Conservation (phyloP, 2,329 filamentous ascomycete genomes). For the Neoscytalidium dimidiatum region DNA sequence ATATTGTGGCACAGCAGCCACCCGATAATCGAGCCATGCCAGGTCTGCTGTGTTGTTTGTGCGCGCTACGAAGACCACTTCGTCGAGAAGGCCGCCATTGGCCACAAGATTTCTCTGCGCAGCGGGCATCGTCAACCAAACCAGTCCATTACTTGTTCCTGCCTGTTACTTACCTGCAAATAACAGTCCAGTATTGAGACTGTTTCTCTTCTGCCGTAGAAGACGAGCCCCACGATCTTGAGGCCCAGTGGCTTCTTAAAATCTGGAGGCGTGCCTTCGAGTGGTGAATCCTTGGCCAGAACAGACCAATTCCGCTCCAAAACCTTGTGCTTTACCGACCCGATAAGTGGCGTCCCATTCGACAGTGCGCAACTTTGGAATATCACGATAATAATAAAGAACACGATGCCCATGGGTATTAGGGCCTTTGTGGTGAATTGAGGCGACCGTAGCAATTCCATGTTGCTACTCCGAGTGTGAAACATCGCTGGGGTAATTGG, state of each 20-base stretch:
- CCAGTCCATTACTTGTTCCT: too few species aligned
- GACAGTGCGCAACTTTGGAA: not conserved
- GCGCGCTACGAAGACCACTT: slow-evolving; percentile 44
- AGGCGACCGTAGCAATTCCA: not conserved
- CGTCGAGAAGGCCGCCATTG: slow-evolving; percentile 44
- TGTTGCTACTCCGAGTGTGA: not conserved
- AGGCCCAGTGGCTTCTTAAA: slow-evolving; percentile 35
- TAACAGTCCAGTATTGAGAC: slow-evolving; percentile 46
- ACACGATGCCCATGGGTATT: not conserved
- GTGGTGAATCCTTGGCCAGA: slow-evolving; percentile 35
- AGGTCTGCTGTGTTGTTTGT: slow-evolving; percentile 38
- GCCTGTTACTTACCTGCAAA: slow-evolving; percentile 25
- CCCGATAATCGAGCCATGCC: slow-evolving; percentile 36
- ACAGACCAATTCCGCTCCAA: slow-evolving; percentile 35
- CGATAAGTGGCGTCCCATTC: not conserved
- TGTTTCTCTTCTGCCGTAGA: slow-evolving; percentile 34
- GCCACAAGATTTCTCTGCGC: slow-evolving; percentile 41
- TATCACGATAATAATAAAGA: not conserved
- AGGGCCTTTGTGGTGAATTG: not conserved
- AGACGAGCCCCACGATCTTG: slow-evolving; percentile 43
- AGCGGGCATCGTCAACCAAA: too few species aligned
- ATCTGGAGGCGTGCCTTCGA: slow-evolving; percentile 24
- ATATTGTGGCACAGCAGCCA: slow-evolving; percentile 34
- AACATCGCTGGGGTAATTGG: too few species aligned
- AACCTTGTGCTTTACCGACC: not conserved